Conservation (phyloP, 2,329 filamentous ascomycete species). For the Dactylellina leptospora region DNA sequence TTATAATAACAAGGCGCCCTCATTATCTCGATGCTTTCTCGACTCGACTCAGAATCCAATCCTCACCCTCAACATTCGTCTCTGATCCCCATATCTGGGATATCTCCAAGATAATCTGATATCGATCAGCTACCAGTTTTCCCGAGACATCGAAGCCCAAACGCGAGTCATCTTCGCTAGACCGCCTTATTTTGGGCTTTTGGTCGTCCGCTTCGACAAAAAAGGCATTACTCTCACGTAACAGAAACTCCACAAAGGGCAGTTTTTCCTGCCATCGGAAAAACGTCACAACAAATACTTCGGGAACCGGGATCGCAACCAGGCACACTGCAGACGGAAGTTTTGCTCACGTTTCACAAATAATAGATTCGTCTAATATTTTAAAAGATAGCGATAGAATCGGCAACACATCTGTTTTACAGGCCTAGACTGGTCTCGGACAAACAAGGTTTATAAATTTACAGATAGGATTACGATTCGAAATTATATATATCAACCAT, state of each 20-base stretch:
- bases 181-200: constrained; percentile 7
- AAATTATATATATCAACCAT: constrained; percentile 28
- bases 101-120: background rate
- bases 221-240: constrained; percentile 48
- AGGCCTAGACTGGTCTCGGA: constrained; percentile 1
- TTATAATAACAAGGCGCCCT: constrained; percentile 29
- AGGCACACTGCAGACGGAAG: constrained; percentile 9
- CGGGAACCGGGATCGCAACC: constrained; percentile 18
- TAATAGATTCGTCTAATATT: constrained; percentile 50
- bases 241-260: constrained; percentile 46
- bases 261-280: constrained; percentile 20
- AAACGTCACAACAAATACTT: constrained; percentile 18
- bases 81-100: too few species aligned
- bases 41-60: background rate
- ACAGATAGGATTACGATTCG: constrained; percentile 33
- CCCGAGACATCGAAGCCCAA: background rate
- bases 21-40: constrained; percentile 4
- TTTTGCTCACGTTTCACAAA: constrained; percentile 49
- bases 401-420: constrained; percentile 28
- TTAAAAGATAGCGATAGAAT: constrained; percentile 36
- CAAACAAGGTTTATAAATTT: background rate
- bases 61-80: background rate
- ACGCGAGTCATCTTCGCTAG: background rate
- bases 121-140: background rate
- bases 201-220: constrained; percentile 38